phyloP scores from a whole-genome alignment of 208 protist genomes.

The Leishmania turanica region DNA sequence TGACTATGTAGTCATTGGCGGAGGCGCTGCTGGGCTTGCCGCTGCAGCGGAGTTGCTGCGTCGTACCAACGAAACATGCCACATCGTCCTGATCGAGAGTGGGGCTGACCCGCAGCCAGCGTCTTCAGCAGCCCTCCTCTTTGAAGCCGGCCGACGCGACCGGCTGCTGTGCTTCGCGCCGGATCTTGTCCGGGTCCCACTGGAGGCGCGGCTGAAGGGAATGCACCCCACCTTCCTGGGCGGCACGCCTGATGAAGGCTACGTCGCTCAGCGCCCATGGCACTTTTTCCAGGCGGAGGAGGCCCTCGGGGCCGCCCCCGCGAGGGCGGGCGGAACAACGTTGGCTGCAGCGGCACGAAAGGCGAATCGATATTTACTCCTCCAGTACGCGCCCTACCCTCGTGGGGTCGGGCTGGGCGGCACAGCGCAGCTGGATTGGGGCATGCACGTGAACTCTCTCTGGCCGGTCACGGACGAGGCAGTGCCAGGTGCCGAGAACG shows the following conservation, averaged over 20 bases:
- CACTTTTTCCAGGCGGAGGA: slow-evolving; percentile 18
- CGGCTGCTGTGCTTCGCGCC: slow-evolving; percentile 46
- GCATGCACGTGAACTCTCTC: slow-evolving; percentile 41
- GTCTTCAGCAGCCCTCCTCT: background rate
- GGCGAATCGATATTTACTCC: slow-evolving; percentile 17
- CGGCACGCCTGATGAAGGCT: slow-evolving; percentile 15
- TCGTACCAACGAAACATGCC: background rate
- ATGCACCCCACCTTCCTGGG: slow-evolving; percentile 10
- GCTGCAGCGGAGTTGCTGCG: slow-evolving; percentile 50
- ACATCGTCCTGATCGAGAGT: slow-evolving; percentile 64
- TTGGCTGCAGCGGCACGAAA: background rate
- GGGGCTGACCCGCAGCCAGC: slow-evolving; percentile 41
- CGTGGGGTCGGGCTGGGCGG: slow-evolving; percentile 61
- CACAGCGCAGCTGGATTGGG: slow-evolving; percentile 67
- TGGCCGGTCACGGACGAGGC: background rate
- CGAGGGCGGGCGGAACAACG: background rate
- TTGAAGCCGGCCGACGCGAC: slow-evolving; percentile 11
- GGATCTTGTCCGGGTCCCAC: slow-evolving; percentile 32
- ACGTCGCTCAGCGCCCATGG: slow-evolving; percentile 20
- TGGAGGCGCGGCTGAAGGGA: background rate
- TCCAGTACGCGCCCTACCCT: slow-evolving; percentile 49
- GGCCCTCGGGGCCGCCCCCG: background rate
- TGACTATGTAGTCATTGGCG: slow-evolving; percentile 86
- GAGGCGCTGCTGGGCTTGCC: slow-evolving; percentile 71
- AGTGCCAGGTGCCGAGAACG: background rate